Base-by-base conservation (phyloP, 2,329 filamentous ascomycete species). In the Aureobasidium lini region DNA sequence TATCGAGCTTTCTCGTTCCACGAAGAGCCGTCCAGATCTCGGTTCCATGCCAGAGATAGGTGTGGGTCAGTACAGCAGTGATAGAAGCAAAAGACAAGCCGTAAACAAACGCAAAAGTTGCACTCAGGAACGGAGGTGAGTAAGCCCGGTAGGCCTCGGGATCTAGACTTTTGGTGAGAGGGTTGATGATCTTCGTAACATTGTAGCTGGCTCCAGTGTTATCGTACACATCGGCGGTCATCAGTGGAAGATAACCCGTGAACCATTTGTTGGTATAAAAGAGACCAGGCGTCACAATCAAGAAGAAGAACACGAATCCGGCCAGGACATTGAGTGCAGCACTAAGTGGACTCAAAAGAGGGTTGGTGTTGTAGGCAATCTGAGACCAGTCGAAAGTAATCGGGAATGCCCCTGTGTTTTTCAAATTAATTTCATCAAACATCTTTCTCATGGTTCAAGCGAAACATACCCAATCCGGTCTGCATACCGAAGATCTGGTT, bases 371-470 rank as follows among this genome's bases (percentile, higher is more conserved):
- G 68, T 93, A 84, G 0, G 90, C 90, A 63, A 95, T 86, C 57
- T 95, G 90, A 0, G 89, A 88, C 90, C 90, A 95, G 75, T 95
- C 90, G 68, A 95, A 95, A 0, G 90, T 95, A 66, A 95, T 70
- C 0, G 90, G 90, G 62, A 94, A 91, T 7, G 15, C 6, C 6
- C 37, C 37, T 40, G 23, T 23, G 23, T 23, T 23, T 23, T 23
- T 23, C 23, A 23, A 23, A 23, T 23, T 23, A 23, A 3, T 23
- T 23, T 3, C 23, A 23, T 23, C 23, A 23, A 23, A 23, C 23
- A 23, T 23, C 23, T 23, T 23, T 23, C 23, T 23, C 23, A 23
- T 23, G 23, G 23, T 23, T 23, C 4, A 23, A 23, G 4, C 23
- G 34, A 13, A 37, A 49, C 32, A 94, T 75, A 1, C 90, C 90